These are phyloP conservation scores for Phytophthora capsici DNA, from an alignment of 352 stramenopile genomes.

Conservation along the genomic window DNA sequence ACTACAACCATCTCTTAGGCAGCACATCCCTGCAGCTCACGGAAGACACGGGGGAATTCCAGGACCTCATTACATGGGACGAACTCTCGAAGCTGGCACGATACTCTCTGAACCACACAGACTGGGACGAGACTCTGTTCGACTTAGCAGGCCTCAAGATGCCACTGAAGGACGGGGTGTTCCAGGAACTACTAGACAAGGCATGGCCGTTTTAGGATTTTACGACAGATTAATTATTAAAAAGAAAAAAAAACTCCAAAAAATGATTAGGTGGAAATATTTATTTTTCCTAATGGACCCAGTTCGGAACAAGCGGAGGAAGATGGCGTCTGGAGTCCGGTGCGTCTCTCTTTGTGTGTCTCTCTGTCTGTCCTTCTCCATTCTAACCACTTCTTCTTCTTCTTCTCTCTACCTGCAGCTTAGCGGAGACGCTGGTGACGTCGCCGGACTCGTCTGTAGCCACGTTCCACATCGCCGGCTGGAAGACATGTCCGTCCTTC, in stretches of 20 bases:
- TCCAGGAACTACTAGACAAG: constrained; percentile 25
- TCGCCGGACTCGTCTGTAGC: constrained; percentile 23
- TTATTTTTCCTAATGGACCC: constrained; percentile 2
- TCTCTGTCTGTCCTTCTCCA: background rate
- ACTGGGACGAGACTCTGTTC: constrained; percentile 30
- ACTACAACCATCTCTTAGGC: constrained; percentile 30
- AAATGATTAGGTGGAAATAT: no score
- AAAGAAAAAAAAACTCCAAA: no score
- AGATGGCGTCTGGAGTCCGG: constrained; percentile 62
- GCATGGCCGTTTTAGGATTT: constrained; percentile 5
- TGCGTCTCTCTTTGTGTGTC: constrained; percentile 29
- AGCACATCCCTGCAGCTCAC: constrained; percentile 31
- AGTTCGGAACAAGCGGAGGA: constrained; percentile 36
- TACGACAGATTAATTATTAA: no score
- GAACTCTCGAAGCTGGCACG: constrained; percentile 26
- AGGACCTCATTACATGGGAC: constrained; percentile 37
- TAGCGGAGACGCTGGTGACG: constrained; percentile 47
- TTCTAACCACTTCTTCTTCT: constrained; percentile 1
- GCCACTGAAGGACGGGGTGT: constrained; percentile 31
- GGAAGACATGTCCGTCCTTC: constrained; percentile 69
- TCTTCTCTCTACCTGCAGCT: constrained; percentile 35
- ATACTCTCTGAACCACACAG: constrained; percentile 29
- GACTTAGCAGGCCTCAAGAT: constrained; percentile 21
- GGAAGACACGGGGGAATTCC: constrained; percentile 25
- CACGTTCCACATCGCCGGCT: constrained; percentile 77